These are phyloP conservation scores for Coniella vitis DNA, from an alignment of 2,329 filamentous ascomycete species.

Conservation along the genomic window DNA sequence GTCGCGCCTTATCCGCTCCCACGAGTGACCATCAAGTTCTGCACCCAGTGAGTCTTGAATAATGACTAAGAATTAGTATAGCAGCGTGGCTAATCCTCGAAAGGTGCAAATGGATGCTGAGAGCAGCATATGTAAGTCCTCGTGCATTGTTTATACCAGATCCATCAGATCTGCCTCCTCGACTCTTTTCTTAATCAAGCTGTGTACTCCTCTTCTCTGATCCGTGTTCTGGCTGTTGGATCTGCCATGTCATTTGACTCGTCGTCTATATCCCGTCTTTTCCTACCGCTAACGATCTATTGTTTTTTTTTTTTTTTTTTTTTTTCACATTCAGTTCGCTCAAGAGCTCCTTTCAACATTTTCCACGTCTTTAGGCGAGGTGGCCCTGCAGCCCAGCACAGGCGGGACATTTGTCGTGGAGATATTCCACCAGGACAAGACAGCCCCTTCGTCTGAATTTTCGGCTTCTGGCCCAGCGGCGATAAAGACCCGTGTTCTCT, in stretches of 20 bases:
- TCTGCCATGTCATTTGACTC: too few species aligned
- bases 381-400: constrained; percentile 77
- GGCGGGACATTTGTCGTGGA: constrained; percentile 78
- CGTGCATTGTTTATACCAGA: background rate
- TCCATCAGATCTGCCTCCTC: background rate
- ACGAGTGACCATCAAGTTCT: constrained; percentile 81
- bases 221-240: too few species aligned
- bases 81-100: background rate
- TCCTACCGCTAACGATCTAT: too few species aligned
- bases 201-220: constrained; percentile 1
- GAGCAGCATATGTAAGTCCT: constrained; percentile 70
- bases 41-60: constrained; percentile 51
- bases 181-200: constrained; percentile 1
- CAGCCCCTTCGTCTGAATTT: background rate
- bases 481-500: constrained; percentile 50
- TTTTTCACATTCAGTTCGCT: constrained; percentile 55
- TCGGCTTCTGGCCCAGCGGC: background rate
- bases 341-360: constrained; percentile 97
- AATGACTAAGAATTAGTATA: background rate
- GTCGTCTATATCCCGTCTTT: too few species aligned
- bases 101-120: constrained; percentile 82
- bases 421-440: constrained; percentile 37
- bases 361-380: constrained; percentile 72
- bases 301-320: background rate
- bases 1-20: constrained; percentile 44